Evolutionary conservation across 2,329 filamentous ascomycete genomes (phyloP).

Genomic region (Claviceps spartinae): DNA sequence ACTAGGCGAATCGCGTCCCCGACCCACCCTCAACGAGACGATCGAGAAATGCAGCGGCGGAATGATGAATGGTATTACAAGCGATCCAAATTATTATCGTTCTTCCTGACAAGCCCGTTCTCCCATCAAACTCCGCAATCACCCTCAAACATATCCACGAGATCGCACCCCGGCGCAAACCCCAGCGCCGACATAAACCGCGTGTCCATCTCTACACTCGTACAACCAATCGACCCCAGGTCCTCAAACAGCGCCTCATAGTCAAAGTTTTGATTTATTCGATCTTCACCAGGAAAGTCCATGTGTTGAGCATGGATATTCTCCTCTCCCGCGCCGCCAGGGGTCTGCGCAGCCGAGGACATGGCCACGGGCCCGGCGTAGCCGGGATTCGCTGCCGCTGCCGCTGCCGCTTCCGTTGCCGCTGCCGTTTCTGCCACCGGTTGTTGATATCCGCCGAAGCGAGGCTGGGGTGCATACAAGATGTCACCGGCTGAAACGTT

Average conservation of each 20-base stretch:
- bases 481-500: too few species aligned
- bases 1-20: not conserved
- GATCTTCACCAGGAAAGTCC: not conserved
- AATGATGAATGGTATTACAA: not conserved
- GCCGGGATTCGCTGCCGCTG: not conserved
- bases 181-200: conserved; percentile 56
- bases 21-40: not conserved
- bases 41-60: not conserved
- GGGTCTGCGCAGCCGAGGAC: not conserved
- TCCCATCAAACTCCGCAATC: conserved; percentile 21
- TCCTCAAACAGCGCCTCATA: conserved; percentile 41
- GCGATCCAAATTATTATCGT: too few species aligned
- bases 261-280: conserved; percentile 21
- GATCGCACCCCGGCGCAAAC: conserved; percentile 47
- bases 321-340: not conserved
- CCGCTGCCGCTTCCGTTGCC: not conserved
- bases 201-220: conserved; percentile 39
- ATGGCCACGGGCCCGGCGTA: not conserved
- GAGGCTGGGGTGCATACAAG: too few species aligned
- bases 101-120: not conserved
- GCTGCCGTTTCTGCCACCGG: not conserved
- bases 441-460: too few species aligned
- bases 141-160: conserved; percentile 35
- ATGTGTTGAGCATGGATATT: not conserved
- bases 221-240: conserved; percentile 35